Evolutionary conservation across 2,329 filamentous ascomycete species (phyloP), one percentile per base, ranked within the genome.

Genomic region (Venturia effusa): DNA sequence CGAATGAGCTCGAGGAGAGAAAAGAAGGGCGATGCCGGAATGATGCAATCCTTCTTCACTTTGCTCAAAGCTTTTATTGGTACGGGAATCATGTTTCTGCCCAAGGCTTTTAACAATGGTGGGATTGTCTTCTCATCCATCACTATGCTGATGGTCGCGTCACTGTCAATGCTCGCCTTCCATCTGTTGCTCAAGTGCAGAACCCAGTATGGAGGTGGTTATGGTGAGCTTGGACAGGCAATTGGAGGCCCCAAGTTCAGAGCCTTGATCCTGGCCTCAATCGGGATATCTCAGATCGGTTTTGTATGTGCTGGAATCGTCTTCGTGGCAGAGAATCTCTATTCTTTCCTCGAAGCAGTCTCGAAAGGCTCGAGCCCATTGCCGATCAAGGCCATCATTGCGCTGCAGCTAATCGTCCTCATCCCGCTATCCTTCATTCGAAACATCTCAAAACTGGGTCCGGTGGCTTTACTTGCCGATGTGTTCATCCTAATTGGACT

Each of bases 1-100:
- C 79, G 83, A 17, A 81, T 78, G 70, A 84, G 78, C 68, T 80
- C 83, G 1, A 74, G 72, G 66, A 43, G 61, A 43, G 62, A 55
- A 22, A 51, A 61, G 24, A 77, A 82, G 41, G 87, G 86, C 24
- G 85, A 88, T 69, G 87, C 88, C 1, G 82, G 83, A 62, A 87
- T 83, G n/a, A 75, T 82, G 45, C 88, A 89, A 76, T 87, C 88
- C 0, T 92, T 92, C 74, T 90, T 91, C 73, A 92, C 88, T 0
- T 78, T 91, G 11, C 77, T 92, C 61, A 92, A 92, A 73, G 88
- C 88, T 1, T 92, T 92, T 69, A 83, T 92, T 62, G 88, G 88
- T 59, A 92, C 88, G 0, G 88, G 88, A 66, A 91, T 92, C 72
- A 90, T 92, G 85, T 92, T 92, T 70, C 73, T 92, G 55, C 88